Conservation (phyloP, 768 basidiomycete species). For the Termitomyces sp. region DNA sequence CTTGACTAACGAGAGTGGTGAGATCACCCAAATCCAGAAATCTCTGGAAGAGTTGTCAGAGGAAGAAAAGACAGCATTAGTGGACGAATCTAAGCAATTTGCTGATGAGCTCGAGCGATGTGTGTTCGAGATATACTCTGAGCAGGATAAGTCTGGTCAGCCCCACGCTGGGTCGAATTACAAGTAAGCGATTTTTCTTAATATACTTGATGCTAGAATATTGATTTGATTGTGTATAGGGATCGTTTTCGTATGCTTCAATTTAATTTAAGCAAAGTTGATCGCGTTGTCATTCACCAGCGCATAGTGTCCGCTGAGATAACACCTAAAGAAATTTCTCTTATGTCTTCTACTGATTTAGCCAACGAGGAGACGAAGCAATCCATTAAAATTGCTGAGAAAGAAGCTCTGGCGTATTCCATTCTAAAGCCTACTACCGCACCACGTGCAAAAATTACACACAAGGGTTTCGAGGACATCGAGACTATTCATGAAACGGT, state of each 20-base stretch:
- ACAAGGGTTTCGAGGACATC: slow-evolving; percentile 90
- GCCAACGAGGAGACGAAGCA: slow-evolving; percentile 84
- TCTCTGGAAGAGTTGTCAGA: slow-evolving; percentile 50
- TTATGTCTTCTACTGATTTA: slow-evolving; percentile 85
- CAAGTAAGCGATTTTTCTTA: slow-evolving; percentile 45
- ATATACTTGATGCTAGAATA: neutral
- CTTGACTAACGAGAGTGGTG: slow-evolving; percentile 21
- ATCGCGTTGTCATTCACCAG: slow-evolving; percentile 73
- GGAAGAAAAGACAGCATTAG: slow-evolving; percentile 50
- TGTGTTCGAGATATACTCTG: slow-evolving; percentile 70
- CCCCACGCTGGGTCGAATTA: slow-evolving; percentile 69
- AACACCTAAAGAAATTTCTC: slow-evolving; percentile 64
- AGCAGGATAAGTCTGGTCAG: slow-evolving; percentile 67
- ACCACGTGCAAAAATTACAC: slow-evolving; percentile 79
- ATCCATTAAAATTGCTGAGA: slow-evolving; percentile 75
- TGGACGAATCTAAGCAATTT: slow-evolving; percentile 56
- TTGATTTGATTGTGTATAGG: slow-evolving; percentile 30
- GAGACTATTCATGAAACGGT: slow-evolving; percentile 62
- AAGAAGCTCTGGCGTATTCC: slow-evolving; percentile 80
- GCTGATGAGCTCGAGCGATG: slow-evolving; percentile 70
- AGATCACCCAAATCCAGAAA: slow-evolving; percentile 29
- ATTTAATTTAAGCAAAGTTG: slow-evolving; percentile 82
- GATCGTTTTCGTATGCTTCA: slow-evolving; percentile 87
- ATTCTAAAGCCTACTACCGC: slow-evolving; percentile 68
- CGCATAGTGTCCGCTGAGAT: slow-evolving; percentile 68